Percentiles rank a stretch among this genome's conserved stretches.
phyloP scores from a whole-genome alignment of 768 basidiomycete genomes.

The Cystofilobasidium bisporidii region DNA sequence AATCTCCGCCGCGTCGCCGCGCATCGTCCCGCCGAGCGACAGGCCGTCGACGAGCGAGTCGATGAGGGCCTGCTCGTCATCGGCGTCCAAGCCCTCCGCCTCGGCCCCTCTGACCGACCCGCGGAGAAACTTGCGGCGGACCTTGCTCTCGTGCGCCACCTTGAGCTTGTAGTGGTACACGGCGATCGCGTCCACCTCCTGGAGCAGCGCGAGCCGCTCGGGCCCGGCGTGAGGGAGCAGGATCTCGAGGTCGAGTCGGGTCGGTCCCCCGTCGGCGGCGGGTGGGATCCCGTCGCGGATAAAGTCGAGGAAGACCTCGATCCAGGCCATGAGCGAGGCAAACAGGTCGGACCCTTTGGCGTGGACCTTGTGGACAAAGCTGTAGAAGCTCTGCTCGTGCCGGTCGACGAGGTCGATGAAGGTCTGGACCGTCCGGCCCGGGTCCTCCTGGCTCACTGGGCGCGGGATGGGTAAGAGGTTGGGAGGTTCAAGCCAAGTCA shows the following conservation, averaged over 20 bases:
- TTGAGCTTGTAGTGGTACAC: constrained; percentile 92
- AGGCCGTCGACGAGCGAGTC: constrained; percentile 72
- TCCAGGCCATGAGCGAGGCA: constrained; percentile 89
- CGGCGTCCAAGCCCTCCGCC: constrained; percentile 47
- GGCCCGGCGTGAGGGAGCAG: constrained; percentile 71
- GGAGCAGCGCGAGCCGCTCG: constrained; percentile 65
- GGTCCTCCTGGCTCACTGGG: constrained; percentile 71
- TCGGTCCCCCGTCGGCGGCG: constrained; percentile 12
- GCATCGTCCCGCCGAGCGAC: constrained; percentile 66
- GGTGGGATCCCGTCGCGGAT: constrained; percentile 76
- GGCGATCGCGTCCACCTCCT: constrained; percentile 80
- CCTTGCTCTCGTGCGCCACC: constrained; percentile 79
- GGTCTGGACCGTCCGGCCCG: constrained; percentile 73
- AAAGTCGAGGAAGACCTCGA: constrained; percentile 83
- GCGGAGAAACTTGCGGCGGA: constrained; percentile 72
- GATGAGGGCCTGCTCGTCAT: constrained; percentile 78
- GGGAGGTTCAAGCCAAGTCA: too few species aligned
- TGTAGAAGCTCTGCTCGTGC: constrained; percentile 92
- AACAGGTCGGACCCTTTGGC: constrained; percentile 91
- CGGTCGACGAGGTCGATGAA: constrained; percentile 89
- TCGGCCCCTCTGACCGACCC: constrained; percentile 36
- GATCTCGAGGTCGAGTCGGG: constrained; percentile 67
- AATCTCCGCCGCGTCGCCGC: constrained; percentile 68
- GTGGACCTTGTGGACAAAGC: constrained; percentile 96
- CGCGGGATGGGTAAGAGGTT: background rate